phyloP scores from a whole-genome alignment of 305 asterid species.

The Plantago lanceolata region DNA sequence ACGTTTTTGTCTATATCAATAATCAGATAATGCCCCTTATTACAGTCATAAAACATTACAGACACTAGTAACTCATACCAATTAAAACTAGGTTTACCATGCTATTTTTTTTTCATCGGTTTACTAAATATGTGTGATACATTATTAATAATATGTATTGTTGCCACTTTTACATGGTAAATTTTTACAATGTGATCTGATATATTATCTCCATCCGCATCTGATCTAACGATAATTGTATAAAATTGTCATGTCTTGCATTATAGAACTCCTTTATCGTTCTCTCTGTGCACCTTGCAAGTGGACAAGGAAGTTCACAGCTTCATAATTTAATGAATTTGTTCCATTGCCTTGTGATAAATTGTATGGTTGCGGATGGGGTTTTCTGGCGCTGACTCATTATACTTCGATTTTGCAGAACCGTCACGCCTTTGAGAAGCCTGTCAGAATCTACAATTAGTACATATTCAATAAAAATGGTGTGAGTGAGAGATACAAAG shows the following conservation, averaged over 20 bases:
- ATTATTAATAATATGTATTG: too few relatives aligned
- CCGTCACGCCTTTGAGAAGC: constrained; percentile 43
- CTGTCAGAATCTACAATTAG: constrained; percentile 44
- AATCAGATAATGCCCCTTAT: too few relatives aligned
- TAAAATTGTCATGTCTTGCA: background rate
- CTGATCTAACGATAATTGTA: background rate
- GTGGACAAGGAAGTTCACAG: background rate
- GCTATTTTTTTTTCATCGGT: too few relatives aligned
- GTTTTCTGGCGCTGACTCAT: constrained; percentile 19
- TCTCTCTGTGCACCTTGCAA: background rate
- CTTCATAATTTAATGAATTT: background rate
- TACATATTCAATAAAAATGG: constrained; percentile 6
- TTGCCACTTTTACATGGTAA: background rate
- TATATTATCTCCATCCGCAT: background rate
- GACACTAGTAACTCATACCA: too few relatives aligned
- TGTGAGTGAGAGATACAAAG: background rate
- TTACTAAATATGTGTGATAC: too few relatives aligned
- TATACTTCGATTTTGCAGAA: constrained; percentile 32
- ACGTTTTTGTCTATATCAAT: background rate
- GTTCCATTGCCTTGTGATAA: background rate
- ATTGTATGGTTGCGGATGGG: background rate
- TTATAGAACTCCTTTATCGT: too few relatives aligned
- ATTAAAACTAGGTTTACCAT: too few relatives aligned
- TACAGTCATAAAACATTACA: too few relatives aligned
- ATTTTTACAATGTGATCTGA: background rate